Percentiles rank a stretch among this genome's conserved stretches.
These are phyloP conservation scores for Aphanomyces cochlioides DNA, from an alignment of 352 stramenopile genomes.

Conservation along the genomic window DNA sequence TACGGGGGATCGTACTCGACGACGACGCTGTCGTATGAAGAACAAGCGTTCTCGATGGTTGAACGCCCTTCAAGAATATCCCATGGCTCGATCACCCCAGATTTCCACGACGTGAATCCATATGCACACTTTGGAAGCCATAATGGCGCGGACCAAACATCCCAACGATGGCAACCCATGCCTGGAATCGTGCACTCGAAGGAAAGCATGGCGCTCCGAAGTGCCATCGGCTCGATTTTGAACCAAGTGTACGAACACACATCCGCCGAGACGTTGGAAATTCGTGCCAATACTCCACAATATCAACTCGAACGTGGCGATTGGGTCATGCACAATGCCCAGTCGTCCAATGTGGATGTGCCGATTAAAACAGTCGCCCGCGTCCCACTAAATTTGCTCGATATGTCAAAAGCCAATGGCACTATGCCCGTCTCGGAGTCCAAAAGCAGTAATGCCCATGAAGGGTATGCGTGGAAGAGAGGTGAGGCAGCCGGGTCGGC, in stretches of 20 bases:
- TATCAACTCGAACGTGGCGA: constrained; percentile 83
- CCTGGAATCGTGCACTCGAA: constrained; percentile 72
- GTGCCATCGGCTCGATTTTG: constrained; percentile 62
- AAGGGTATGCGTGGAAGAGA: constrained; percentile 72
- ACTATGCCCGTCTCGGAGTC: constrained; percentile 36
- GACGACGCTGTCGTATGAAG: background rate
- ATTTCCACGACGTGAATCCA: constrained; percentile 26
- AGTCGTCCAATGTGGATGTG: constrained; percentile 65
- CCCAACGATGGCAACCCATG: constrained; percentile 72
- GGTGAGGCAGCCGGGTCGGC: constrained; percentile 69
- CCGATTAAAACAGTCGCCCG: constrained; percentile 77
- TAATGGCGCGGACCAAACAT: background rate
- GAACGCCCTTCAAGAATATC: constrained; percentile 16
- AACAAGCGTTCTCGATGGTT: constrained; percentile 1
- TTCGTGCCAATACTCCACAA: constrained; percentile 85
- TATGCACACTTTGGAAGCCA: constrained; percentile 20
- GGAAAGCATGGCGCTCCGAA: constrained; percentile 77
- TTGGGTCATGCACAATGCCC: constrained; percentile 76
- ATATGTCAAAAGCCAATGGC: constrained; percentile 48
- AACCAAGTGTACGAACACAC: constrained; percentile 78
- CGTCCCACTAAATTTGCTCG: constrained; percentile 63
- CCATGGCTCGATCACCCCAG: constrained; percentile 22
- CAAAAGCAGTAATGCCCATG: constrained; percentile 39
- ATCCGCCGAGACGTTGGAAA: constrained; percentile 74
- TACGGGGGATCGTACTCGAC: too few relatives aligned